These are phyloP conservation scores for Sicyos edulis DNA, from an alignment of 306 rosid genomes.

Conservation along the genomic window DNA sequence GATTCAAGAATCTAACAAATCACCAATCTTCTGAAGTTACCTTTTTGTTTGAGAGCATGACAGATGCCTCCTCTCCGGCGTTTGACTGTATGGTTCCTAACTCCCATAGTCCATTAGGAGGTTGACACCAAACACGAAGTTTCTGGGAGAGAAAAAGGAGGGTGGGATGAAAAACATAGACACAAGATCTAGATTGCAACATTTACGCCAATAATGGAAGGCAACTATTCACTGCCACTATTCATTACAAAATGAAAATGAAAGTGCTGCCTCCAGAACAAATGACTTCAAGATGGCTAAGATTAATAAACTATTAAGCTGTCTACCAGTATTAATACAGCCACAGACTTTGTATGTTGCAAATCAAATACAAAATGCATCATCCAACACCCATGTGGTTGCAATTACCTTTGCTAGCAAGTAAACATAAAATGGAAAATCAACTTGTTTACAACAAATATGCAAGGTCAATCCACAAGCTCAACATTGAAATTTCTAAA, in stretches of 20 bases:
- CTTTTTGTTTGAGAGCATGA: conserved; percentile 60
- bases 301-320: neutral
- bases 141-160: conserved; percentile 45
- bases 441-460: neutral
- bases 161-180: conserved; percentile 20
- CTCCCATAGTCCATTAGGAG: conserved; percentile 64
- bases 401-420: neutral
- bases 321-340: neutral
- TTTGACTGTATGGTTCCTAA: conserved; percentile 73
- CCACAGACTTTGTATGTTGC: conserved; percentile 7
- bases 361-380: conserved; percentile 23
- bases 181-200: neutral
- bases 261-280: neutral
- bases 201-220: conserved; percentile 1
- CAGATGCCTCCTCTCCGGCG: conserved; percentile 57
- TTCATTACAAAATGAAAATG: neutral
- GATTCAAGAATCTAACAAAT: conserved; percentile 16
- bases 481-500: neutral
- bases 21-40: conserved; percentile 38
- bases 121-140: conserved; percentile 87
- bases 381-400: conserved; percentile 6
- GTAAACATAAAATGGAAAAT: neutral
- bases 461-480: neutral
- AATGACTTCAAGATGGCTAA: neutral
- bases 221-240: neutral